phyloP scores from a whole-genome alignment of 345 rosid genomes.

The Noccaea bulbosa region DNA sequence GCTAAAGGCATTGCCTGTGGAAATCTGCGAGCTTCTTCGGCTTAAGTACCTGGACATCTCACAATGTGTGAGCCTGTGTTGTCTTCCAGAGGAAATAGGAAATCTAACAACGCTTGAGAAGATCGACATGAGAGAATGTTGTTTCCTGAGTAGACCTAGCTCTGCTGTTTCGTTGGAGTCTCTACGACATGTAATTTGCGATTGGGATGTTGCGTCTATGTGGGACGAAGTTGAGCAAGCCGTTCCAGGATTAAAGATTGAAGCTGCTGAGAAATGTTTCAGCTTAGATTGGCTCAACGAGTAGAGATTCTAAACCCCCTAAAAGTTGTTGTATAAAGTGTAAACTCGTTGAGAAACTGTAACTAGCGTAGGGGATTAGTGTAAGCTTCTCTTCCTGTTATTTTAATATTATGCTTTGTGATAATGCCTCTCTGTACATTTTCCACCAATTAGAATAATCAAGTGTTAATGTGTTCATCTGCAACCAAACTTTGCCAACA shows the following conservation, averaged over 20 bases:
- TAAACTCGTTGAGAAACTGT: constrained; percentile 9
- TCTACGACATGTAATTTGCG: constrained; percentile 67
- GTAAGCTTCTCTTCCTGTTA: constrained; percentile 1
- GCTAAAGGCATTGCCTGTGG: constrained; percentile 57
- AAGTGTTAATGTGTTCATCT: background rate
- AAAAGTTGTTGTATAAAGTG: background rate
- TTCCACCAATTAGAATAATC: background rate
- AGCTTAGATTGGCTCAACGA: constrained; percentile 75
- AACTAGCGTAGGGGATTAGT: background rate
- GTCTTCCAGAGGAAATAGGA: constrained; percentile 70
- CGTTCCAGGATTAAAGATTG: constrained; percentile 53
- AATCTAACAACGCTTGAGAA: constrained; percentile 62
- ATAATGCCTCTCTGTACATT: background rate
- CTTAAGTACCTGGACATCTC: constrained; percentile 80
- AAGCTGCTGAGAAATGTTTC: constrained; percentile 68
- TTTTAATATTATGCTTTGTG: constrained; percentile 1
- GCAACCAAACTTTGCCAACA: background rate
- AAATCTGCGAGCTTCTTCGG: constrained; percentile 55
- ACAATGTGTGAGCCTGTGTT: constrained; percentile 62
- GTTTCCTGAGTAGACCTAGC: constrained; percentile 46
- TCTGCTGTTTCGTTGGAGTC: constrained; percentile 58
- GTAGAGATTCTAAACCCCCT: constrained; percentile 31
- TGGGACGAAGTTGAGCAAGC: constrained; percentile 61
- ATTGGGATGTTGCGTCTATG: constrained; percentile 62
- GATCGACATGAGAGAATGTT: constrained; percentile 96